Conservation (phyloP, 768 basidiomycete species). For the Pholiota molesta region DNA sequence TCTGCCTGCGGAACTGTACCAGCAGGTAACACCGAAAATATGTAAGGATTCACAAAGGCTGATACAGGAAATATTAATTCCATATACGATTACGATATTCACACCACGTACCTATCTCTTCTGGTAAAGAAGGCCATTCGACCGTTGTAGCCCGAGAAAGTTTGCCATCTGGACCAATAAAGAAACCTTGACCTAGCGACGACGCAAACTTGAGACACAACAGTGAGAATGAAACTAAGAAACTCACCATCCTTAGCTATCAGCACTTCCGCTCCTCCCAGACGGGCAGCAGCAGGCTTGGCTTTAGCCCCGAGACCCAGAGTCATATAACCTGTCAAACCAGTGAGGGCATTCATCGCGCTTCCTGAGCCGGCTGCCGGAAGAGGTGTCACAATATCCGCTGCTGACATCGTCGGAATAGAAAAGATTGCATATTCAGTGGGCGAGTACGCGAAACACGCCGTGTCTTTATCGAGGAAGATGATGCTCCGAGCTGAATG, state of each 20-base stretch:
- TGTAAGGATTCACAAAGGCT: slow-evolving; percentile 79
- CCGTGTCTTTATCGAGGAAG: slow-evolving; percentile 64
- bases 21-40: slow-evolving; percentile 74
- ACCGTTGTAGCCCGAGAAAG: slow-evolving; percentile 51
- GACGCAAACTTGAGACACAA: slow-evolving; percentile 2
- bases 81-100: background rate
- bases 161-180: slow-evolving; percentile 64
- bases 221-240: background rate
- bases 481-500: slow-evolving; percentile 89
- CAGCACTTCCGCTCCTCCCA: slow-evolving; percentile 65
- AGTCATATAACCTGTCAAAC: slow-evolving; percentile 85
- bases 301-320: slow-evolving; percentile 76
- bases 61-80: slow-evolving; percentile 5
- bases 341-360: slow-evolving; percentile 77
- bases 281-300: slow-evolving; percentile 61
- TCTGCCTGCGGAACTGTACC: slow-evolving; percentile 50
- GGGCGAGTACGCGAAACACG: slow-evolving; percentile 80
- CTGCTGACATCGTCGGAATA: slow-evolving; percentile 55
- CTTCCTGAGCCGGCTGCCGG: slow-evolving; percentile 47
- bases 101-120: slow-evolving; percentile 63
- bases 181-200: slow-evolving; percentile 63
- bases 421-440: slow-evolving; percentile 79
- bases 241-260: slow-evolving; percentile 80
- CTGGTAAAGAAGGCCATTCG: slow-evolving; percentile 77
- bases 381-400: slow-evolving; percentile 56